Base-by-base conservation (phyloP, 345 rosid genomes). In the Pugionium dolabratum region DNA sequence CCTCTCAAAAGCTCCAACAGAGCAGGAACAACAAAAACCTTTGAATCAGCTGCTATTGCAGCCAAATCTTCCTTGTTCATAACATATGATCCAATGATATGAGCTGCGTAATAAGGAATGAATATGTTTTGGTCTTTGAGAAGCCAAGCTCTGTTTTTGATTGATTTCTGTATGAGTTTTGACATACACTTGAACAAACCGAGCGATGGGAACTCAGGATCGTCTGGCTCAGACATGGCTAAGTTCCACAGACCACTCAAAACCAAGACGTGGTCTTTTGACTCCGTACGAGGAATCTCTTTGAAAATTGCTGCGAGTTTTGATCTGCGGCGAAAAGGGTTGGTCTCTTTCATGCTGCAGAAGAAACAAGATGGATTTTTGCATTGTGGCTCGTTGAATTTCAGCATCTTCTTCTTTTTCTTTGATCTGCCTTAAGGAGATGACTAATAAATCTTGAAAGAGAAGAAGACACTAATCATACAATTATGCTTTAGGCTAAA, bases 91-190 rank as follows among this genome's bases (percentile, higher is more conserved):
- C 96, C 98, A 2, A 91, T 79, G 18, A 89, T 78, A 60, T 91
- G 95, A 0, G 95, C 89, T 9, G 98, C 92, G 56, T 89, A 91
- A 49, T 89, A 89, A 1, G 96, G 96, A 45, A 91, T 80, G 66
- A 84, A 89, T 45, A 89, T 76, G 81, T 91, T 89, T 62, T 89
- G 96, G 59, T 83, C 89, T 70, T 72, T 71, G n/a, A 73, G 80
- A 64, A 87, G 87, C 98, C 96, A 91, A 35, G 61, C 5, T 54
- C 11, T 57, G 62, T 85, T 79, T 32, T 25, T 64, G 61, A 89
- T 26, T 57, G 83, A 82, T 64, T 67, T 81, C 1, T 64, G 69
- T 53, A 91, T 85, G 39, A 91, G 81, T 54, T 80, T 83, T 33
- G 82, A 75, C 89, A 85, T 80, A 88, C 84, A 89, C 32, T 83